These are phyloP conservation scores for Neurospora sp. DNA, from an alignment of 495 filamentous ascomycete species.

Conservation along the genomic window DNA sequence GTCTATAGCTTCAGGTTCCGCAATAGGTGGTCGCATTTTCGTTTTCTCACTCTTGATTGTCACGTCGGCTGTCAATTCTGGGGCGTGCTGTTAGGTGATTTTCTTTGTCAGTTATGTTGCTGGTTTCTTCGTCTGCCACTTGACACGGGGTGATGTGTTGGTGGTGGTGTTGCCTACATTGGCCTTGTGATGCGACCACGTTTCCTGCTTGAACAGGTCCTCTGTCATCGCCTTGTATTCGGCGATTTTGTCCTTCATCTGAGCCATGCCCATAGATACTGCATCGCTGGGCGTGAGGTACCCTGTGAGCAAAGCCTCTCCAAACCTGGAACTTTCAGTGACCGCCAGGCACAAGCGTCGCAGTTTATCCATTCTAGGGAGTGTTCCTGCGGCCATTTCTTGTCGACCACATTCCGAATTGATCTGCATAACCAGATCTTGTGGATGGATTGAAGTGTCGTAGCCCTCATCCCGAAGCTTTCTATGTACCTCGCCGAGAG, in stretches of 20 bases:
- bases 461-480: neutral
- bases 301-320: conserved; percentile 17
- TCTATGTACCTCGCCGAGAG: neutral
- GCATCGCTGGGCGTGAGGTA: conserved; percentile 7
- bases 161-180: conserved; percentile 9
- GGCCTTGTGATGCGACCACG: conserved; percentile 9
- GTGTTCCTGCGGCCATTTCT: neutral
- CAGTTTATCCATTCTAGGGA: conserved; percentile 14
- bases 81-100: neutral
- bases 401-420: neutral
- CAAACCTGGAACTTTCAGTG: conserved; percentile 4
- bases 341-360: neutral
- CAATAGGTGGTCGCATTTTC: neutral
- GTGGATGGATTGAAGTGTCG: neutral
- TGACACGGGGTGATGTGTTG: neutral
- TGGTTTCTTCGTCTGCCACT: neutral
- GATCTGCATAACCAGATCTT: neutral
- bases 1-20: neutral
- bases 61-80: neutral
- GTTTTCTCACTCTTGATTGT: neutral
- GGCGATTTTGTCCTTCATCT: conserved; percentile 6
- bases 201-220: conserved; percentile 4
- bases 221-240: conserved; percentile 4
- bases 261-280: conserved; percentile 1
- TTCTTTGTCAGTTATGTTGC: neutral